phyloP scores from a whole-genome alignment of 2,329 filamentous ascomycete species.

The Pestalotiopsis sp. region DNA sequence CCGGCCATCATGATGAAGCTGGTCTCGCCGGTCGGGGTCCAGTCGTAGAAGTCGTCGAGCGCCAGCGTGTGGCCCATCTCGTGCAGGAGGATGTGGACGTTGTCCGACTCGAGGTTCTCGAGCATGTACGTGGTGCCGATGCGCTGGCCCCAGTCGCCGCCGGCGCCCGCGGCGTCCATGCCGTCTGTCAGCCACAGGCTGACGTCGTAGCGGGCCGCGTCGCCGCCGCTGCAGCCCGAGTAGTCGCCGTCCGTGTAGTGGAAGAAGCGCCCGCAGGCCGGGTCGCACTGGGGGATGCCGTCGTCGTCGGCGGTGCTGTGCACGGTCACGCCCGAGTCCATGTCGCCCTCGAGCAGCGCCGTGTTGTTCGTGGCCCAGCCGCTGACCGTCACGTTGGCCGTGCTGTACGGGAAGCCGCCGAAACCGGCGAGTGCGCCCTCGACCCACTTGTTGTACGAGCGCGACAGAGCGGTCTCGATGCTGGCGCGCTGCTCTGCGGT shows the following conservation, averaged over 20 bases:
- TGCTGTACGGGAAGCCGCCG: constrained; percentile 11
- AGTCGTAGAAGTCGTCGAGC: constrained; percentile 43
- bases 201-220: constrained; percentile 12
- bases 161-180: constrained; percentile 7
- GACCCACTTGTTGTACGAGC: constrained; percentile 10
- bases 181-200: constrained; percentile 10
- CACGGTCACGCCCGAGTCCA: constrained; percentile 1
- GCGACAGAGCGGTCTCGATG: constrained; percentile 7
- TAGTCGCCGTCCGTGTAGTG: constrained; percentile 14
- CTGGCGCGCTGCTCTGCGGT: constrained; percentile 10
- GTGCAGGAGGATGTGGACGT: constrained; percentile 49
- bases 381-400: constrained; percentile 9
- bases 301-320: constrained; percentile 8
- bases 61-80: constrained; percentile 48
- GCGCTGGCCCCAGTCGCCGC: constrained; percentile 34
- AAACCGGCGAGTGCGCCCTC: constrained; percentile 10
- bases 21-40: constrained; percentile 41
- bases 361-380: constrained; percentile 12
- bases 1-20: constrained; percentile 51
- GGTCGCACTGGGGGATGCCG: constrained; percentile 12
- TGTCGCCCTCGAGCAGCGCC: constrained; percentile 4
- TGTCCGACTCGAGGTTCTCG: constrained; percentile 34
- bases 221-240: constrained; percentile 12
- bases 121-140: constrained; percentile 47
- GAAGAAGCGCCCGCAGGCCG: constrained; percentile 8